Conservation (phyloP, 306 rosid species). For the Vigna mungo region DNA sequence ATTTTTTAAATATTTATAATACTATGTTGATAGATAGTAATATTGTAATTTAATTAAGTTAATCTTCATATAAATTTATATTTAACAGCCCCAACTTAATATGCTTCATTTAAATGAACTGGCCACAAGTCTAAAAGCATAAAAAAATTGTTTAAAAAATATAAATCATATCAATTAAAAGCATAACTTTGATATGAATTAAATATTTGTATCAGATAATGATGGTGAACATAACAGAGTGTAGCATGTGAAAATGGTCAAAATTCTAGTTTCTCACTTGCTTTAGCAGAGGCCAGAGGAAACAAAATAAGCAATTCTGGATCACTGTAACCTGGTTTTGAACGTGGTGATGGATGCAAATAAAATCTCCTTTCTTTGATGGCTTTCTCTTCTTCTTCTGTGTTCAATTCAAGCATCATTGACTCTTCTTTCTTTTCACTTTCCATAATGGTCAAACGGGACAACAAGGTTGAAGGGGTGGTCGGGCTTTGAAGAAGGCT, state of each 20-base stretch:
- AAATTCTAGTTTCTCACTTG: conserved; percentile 40
- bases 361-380: conserved; percentile 76
- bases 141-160: too few species aligned
- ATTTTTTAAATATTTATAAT: too few species aligned
- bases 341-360: conserved; percentile 80
- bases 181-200: background rate
- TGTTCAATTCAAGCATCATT: conserved; percentile 41
- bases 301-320: conserved; percentile 77
- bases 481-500: conserved; percentile 57
- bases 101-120: too few species aligned
- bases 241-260: conserved; percentile 22
- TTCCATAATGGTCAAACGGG: conserved; percentile 58
- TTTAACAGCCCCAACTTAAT: too few species aligned
- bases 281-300: conserved; percentile 65
- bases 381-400: conserved; percentile 78
- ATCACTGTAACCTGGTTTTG: conserved; percentile 52
- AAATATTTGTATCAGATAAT: background rate
- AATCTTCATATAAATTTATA: too few species aligned
- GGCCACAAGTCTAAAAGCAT: too few species aligned
- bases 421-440: conserved; percentile 46
- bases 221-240: conserved; percentile 5
- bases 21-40: too few species aligned
- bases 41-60: too few species aligned
- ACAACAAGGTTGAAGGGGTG: conserved; percentile 72
- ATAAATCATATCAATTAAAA: too few species aligned